Base-by-base conservation (phyloP, 768 basidiomycete species). In the Pleurotus pulmonarius region DNA sequence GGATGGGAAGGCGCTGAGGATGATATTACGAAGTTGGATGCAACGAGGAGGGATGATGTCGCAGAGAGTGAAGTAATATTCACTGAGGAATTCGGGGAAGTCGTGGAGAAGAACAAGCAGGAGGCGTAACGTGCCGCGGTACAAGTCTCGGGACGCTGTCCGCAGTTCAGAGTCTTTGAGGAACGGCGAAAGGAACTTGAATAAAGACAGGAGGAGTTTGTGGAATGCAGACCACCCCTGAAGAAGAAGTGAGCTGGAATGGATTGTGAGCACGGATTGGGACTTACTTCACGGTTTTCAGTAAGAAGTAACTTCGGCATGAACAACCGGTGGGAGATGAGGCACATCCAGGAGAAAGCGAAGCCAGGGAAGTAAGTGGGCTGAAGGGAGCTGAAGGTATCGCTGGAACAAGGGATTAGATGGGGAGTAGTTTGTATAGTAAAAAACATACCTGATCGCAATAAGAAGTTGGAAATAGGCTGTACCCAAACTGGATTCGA, bases 291-390 rank as follows among this genome's bases (percentile, higher is more conserved):
- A 49, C 94, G 85, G 67, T 94, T 92, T 67, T 92, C 87, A 18
- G 90, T 86, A 39, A 89, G 72, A 38, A 98, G 77, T 46, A 99
- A 71, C 69, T 97, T 96, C 12, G 97, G 95, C 94, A 99, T 95
- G 81, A 98, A 97, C 57, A 93, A 76, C 55, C 96, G 81, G 72
- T 98, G 97, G 20, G 97, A 98, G 66, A 99, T 87, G 45, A 98
- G 79, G 60, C 89, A 90, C 81, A 98, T 87, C 96, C 96, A 99
- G 13, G 94, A 96, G 73, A 98, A 99, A 1, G 95, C 90, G 70
- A 99, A 99, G 7, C 94, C 92, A 15, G 97, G 97, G 77, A 98
- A 98, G 72, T 92, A 94, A 4, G 88, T 88, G 6, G 97, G 97
- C 67, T 98, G 96, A 57, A 97, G 75, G 44, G 95, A 97, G 68